These are phyloP conservation scores for Suhomyces maxii DNA, from an alignment of 1,139 yeast species.

Conservation along the genomic window DNA sequence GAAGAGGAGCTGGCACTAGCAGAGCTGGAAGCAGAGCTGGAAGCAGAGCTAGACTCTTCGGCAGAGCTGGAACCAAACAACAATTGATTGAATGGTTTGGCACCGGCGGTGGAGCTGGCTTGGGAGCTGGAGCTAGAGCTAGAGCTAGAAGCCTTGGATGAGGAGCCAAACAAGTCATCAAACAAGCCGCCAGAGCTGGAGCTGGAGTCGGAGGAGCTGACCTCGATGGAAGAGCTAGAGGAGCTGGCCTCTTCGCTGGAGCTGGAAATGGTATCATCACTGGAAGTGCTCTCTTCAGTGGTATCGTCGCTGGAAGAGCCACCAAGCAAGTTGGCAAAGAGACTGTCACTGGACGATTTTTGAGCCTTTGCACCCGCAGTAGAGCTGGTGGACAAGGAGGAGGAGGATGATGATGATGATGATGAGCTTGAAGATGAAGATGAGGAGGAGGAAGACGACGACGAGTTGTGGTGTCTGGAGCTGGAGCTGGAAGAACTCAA, in stretches of 20 bases:
- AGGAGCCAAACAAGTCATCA: conserved; percentile 7
- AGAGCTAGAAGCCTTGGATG: conserved; percentile 2
- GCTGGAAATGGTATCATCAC: conserved; percentile 12
- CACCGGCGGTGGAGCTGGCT: background rate
- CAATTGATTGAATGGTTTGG: background rate
- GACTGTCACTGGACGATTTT: background rate
- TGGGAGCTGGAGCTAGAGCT: conserved; percentile 7
- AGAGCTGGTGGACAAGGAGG: background rate
- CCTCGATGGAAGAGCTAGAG: background rate
- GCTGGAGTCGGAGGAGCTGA: background rate
- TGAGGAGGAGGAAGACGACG: conserved; percentile 1
- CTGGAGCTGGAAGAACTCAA: conserved; percentile 8
- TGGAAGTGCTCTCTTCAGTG: conserved; percentile 1
- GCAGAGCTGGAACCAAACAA: conserved; percentile 1
- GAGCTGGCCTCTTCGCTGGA: conserved; percentile 9
- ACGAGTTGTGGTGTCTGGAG: conserved; percentile 10
- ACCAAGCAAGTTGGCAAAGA: background rate
- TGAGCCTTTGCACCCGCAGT: background rate
- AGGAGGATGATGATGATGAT: background rate
- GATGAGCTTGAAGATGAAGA: conserved; percentile 2
- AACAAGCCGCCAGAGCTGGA: conserved; percentile 8
- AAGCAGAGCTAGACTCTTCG: background rate
- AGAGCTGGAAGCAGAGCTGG: background rate
- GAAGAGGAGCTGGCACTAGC: conserved; percentile 3
- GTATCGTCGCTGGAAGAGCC: conserved; percentile 1